Evolutionary conservation across 2,329 filamentous ascomycete genomes (phyloP), one percentile per base, ranked within the genome.

Genomic region (Celoporthe dispersa): DNA sequence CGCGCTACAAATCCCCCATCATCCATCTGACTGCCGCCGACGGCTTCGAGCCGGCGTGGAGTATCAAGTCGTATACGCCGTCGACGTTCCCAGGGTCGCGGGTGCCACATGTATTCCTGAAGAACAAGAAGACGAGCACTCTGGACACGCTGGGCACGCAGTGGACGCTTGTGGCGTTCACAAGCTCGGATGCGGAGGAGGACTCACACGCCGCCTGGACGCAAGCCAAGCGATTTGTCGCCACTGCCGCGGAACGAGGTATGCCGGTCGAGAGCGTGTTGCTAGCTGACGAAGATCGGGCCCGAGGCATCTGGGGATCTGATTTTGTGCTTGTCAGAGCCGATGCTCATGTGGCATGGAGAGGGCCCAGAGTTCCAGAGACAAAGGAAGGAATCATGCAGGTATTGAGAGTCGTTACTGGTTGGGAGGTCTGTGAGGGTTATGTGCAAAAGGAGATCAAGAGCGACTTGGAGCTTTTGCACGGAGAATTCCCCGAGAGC

Each of bases 391-490:
- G 28, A 59, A 66, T 66, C 28, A 66, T 28, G 11, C 48, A 57
- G 48, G n/a, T 66, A 57, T 66, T 66, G 64, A 66, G 64, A 33
- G 64, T 66, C 22, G 64, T 66, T 57, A 66, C 64, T 57, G 64
- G 64, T n/a, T 66, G 64, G 64, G 64, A 66, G 64, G 51, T 66
- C 31, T 66, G 64, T 66, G 25, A 66, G 51, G 64, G 48, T 25
- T 66, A 66, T 59, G 51, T 66, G 64, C 64, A 66, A 39, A 37
- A 35, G 48, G 64, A 35, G 28, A 66, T 66, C 48, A 57, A 33
- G 48, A 66, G 64, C 51, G 48, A 66, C n/a, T 39, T 66, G 28
- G 48, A 66, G 44, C 33, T 66, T 16, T 41, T 66, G 51, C 64
- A 66, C 1, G 64, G 48, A 41, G 48, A 66, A 25, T 66, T 66